phyloP scores from a whole-genome alignment of 1,284 basidiomycete genomes.

The Tetrapyrgos nigripes region DNA sequence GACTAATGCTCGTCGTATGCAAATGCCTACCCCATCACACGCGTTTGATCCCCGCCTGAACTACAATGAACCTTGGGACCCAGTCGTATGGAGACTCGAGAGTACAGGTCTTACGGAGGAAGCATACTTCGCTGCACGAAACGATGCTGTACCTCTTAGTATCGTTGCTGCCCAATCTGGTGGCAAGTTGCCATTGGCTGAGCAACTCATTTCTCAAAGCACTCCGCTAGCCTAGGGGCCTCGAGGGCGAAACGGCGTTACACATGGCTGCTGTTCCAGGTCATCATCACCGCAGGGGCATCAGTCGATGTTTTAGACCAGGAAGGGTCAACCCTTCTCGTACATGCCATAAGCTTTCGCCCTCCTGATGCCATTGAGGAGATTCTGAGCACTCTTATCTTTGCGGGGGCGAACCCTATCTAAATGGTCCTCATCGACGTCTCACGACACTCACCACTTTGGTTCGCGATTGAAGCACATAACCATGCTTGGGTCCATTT shows the following conservation, averaged over 20 bases:
- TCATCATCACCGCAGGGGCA: neutral
- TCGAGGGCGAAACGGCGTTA: slow-evolving; percentile 1
- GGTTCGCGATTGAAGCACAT: neutral
- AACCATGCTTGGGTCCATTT: neutral
- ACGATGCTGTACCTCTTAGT: neutral
- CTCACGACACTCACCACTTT: neutral
- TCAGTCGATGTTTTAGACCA: neutral
- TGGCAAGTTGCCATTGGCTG: neutral
- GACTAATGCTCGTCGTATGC: too few species aligned
- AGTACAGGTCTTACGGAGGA: neutral
- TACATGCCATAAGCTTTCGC: neutral
- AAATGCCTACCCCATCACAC: neutral
- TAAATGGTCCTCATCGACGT: slow-evolving; percentile 1
- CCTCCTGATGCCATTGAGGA: neutral
- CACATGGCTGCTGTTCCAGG: neutral
- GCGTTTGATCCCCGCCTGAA: neutral
- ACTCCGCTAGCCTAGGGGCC: neutral
- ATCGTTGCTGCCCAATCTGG: slow-evolving; percentile 1
- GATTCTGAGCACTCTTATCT: neutral
- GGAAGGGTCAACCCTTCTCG: neutral
- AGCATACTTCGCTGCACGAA: slow-evolving; percentile 1
- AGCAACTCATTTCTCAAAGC: neutral
- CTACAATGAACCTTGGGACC: neutral
- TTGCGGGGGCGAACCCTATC: neutral
- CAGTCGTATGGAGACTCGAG: neutral